A percentile compares a stretch with the other conserved stretches of the same genome.
Evolutionary conservation across 192 early-diverging fungal genomes (phyloP).

Genomic region (Podila epigama): DNA sequence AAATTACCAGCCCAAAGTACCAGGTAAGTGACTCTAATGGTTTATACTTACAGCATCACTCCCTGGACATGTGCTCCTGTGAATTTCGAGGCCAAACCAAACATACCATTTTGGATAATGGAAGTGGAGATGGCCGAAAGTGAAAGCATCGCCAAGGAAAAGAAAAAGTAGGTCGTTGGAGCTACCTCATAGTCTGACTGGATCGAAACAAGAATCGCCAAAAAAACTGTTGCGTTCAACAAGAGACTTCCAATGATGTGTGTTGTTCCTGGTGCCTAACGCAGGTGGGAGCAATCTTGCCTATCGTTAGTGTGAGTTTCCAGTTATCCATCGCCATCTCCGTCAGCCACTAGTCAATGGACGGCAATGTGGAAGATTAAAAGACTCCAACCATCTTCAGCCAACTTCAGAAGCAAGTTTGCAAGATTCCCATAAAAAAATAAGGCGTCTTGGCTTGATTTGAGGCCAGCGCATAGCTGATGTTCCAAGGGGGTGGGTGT

Average conservation of each 20-base stretch:
- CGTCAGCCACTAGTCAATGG: no score
- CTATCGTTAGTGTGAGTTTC: no score
- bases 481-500: no score
- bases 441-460: no score
- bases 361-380: no score
- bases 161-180: conserved; percentile 68
- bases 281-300: no score
- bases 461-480: no score
- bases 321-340: no score
- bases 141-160: conserved; percentile 63
- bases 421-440: no score
- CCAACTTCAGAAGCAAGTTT: no score
- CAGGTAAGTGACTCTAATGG: neutral
- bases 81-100: conserved; percentile 76
- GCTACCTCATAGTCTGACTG: conserved; percentile 49
- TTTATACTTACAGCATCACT: conserved; percentile 64
- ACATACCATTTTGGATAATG: conserved; percentile 69
- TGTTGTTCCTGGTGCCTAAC: conserved; percentile 40
- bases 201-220: conserved; percentile 59
- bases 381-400: no score
- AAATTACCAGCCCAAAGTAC: no score
- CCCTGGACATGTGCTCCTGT: conserved; percentile 74
- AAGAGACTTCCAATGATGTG: conserved; percentile 57
- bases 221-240: conserved; percentile 61
- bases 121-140: conserved; percentile 67